Percentiles rank a stretch among this genome's conserved stretches.
These are phyloP conservation scores for Boechera stricta DNA, from an alignment of 345 rosid genomes.

Conservation along the genomic window DNA sequence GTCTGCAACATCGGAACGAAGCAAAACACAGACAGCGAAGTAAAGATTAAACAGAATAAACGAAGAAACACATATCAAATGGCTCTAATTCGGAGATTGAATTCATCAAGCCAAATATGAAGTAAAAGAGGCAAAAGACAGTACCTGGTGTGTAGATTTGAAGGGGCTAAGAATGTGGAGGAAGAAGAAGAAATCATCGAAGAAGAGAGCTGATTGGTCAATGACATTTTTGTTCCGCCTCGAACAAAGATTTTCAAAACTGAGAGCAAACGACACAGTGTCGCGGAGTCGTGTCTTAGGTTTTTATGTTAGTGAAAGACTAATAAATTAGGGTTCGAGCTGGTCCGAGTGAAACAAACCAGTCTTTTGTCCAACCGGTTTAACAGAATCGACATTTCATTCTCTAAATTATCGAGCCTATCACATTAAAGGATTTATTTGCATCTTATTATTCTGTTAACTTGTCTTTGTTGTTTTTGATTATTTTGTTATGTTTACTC, in stretches of 20 bases:
- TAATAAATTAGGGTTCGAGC: not conserved
- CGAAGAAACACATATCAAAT: not conserved
- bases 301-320: not conserved
- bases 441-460: no score
- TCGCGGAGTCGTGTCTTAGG: not conserved
- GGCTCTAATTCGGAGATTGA: no score
- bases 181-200: constrained; percentile 40
- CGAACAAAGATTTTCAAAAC: constrained; percentile 2
- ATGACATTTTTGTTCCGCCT: constrained; percentile 32
- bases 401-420: no score
- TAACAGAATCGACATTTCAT: no score
- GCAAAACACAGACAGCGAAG: not conserved
- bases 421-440: no score
- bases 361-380: no score
- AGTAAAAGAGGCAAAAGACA: not conserved
- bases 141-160: not conserved
- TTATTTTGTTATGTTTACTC: no score
- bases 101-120: no score
- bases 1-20: constrained; percentile 3
- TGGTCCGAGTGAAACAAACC: no score
- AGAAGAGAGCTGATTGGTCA: constrained; percentile 26
- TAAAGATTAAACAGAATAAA: not conserved
- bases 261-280: constrained; percentile 10
- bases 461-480: no score
- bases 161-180: constrained; percentile 38